Evolutionary conservation across 495 filamentous ascomycete species (phyloP), one percentile per base, ranked within the genome.

Genomic region (Pseudotulostoma volvatum): DNA sequence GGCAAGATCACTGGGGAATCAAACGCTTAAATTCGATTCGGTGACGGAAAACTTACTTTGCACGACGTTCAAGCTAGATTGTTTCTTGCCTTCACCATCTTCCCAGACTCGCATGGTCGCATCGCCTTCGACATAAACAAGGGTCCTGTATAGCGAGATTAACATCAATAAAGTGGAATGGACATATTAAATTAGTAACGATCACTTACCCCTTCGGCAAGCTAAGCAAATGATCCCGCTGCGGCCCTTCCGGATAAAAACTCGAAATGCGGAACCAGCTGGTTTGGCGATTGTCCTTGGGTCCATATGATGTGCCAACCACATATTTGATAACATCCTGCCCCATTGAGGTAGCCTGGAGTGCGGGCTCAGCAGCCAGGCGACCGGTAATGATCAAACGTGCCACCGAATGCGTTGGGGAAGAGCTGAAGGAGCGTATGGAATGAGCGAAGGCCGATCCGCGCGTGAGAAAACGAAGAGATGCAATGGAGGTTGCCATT

Each of bases 101-200:
- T 71, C 66, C 43, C 67, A 85, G 13, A 45, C 53, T 38, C 63
- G 63, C 59, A 83, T 74, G 44, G 55, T 57, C 36, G 70, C 76
- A 31, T 88, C 77, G 11, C 76, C 83, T 50, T 92, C 84, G 23
- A 92, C 60, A 44, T 73, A 79, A 14, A 88, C 62, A 23, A 79
- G 58, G 2, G 79, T 65, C 15, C 79, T 84, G 51, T 40, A 38
- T 11, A 31, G 9, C 35, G 18, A 31, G 23, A 28, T 28, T 11
- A 11, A 28, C 23, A 28, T 38, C 31, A 38, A 25, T n/a, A 11
- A 18, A n/a, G 9, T 14, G 31, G 35, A 20, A 30, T 7, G 13
- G 11, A 28, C 5, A 28, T 5, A 5, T 28, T 11, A 31, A 17
- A 3, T 43, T 23, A 11, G 7, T 17, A 17, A 33, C n/a, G 11